These are phyloP conservation scores for Eucalyptus erythrocorys DNA, from an alignment of 345 rosid species.

Conservation along the genomic window DNA sequence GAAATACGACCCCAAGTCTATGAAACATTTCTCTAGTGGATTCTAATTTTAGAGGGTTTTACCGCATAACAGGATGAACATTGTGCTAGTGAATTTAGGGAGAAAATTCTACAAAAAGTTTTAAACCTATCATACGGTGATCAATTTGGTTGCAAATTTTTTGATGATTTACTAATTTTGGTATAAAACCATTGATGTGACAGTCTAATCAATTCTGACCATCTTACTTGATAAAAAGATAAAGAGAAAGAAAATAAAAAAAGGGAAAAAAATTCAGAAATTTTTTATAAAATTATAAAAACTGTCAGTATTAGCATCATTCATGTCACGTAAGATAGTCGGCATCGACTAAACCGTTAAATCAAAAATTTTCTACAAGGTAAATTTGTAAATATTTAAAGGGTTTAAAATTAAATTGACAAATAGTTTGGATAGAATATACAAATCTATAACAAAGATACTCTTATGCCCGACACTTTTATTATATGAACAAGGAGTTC, in stretches of 20 bases:
- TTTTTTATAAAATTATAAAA: too few relatives aligned
- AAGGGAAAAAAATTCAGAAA: neutral
- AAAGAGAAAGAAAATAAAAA: neutral
- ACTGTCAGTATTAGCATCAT: rapidly evolving
- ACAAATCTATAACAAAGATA: neutral
- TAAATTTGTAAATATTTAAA: neutral
- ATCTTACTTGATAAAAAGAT: neutral
- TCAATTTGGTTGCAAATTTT: neutral
- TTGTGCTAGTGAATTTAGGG: neutral
- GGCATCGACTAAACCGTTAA: rapidly evolving
- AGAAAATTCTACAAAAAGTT: neutral
- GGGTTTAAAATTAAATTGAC: neutral
- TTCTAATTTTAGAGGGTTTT: neutral
- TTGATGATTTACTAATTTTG: neutral
- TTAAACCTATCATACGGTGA: rapidly evolving
- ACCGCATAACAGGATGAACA: neutral
- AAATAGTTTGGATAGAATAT: neutral
- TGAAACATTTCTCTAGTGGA: neutral
- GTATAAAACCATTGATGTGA: neutral
- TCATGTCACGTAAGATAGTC: rapidly evolving
- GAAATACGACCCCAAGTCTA: neutral
- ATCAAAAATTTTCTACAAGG: rapidly evolving
- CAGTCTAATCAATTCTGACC: rapidly evolving
- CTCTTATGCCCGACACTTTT: neutral
- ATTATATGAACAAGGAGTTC: neutral